These are phyloP conservation scores for Penicillium longicatenatum DNA, from an alignment of 495 filamentous ascomycete species.

Conservation along the genomic window DNA sequence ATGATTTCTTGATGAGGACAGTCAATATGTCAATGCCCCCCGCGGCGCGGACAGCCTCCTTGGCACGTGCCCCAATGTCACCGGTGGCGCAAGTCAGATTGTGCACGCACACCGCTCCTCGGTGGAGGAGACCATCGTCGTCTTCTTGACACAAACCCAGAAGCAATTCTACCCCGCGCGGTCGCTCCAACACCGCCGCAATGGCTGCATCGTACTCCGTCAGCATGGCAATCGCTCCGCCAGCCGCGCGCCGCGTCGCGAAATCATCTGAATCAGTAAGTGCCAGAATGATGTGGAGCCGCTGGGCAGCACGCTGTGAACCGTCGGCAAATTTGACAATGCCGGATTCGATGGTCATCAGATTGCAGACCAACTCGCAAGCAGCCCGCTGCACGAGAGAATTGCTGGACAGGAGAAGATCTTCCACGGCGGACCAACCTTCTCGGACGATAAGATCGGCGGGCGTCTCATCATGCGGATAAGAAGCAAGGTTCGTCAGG, in stretches of 20 bases:
- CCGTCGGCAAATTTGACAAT: constrained; percentile 75
- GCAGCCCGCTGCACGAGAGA: constrained; percentile 77
- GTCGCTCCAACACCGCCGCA: constrained; percentile 63
- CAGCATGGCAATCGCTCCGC: constrained; percentile 83
- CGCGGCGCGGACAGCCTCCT: constrained; percentile 40
- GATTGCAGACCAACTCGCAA: constrained; percentile 88
- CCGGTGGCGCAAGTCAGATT: constrained; percentile 47
- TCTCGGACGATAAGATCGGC: constrained; percentile 70
- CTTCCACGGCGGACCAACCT: constrained; percentile 74
- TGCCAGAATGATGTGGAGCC: constrained; percentile 81
- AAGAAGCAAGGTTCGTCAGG: constrained; percentile 88
- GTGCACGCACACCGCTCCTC: constrained; percentile 74
- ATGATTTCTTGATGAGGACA: constrained; percentile 63
- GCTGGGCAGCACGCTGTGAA: constrained; percentile 62
- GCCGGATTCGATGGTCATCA: constrained; percentile 76
- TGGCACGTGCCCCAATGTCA: constrained; percentile 42
- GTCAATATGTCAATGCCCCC: constrained; percentile 63
- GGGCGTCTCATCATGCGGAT: constrained; percentile 62
- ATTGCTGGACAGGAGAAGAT: constrained; percentile 77
- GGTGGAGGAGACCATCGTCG: constrained; percentile 70
- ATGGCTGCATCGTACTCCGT: constrained; percentile 75
- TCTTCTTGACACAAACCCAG: constrained; percentile 76
- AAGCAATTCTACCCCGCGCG: constrained; percentile 69
- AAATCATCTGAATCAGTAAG: constrained; percentile 82
- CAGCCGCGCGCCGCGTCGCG: constrained; percentile 78